Evolutionary conservation across 305 asterid species (phyloP).

Genomic region (Plantago lanceolata): DNA sequence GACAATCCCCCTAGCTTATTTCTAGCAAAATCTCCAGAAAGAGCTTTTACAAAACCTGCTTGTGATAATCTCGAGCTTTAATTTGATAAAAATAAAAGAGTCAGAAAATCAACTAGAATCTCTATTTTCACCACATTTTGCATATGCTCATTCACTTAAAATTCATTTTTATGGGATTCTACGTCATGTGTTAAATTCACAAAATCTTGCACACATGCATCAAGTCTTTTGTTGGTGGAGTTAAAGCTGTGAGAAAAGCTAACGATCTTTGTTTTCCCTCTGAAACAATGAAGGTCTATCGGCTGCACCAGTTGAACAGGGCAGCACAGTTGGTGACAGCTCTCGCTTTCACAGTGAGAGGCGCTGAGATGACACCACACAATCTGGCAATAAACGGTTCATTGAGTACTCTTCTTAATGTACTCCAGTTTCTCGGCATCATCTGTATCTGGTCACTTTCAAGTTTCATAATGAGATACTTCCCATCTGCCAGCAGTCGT

Average conservation of each 20-base stretch:
- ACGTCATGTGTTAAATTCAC: background rate
- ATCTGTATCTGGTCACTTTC: constrained; percentile 89
- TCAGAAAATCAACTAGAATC: background rate
- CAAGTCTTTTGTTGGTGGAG: constrained; percentile 2
- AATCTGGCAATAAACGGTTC: constrained; percentile 81
- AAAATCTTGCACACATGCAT: background rate
- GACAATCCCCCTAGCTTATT: too few relatives aligned
- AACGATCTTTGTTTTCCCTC: constrained; percentile 6
- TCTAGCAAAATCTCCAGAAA: background rate
- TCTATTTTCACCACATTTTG: too few relatives aligned
- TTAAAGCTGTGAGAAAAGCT: constrained; percentile 1
- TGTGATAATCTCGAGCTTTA: background rate
- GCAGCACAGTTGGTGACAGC: constrained; percentile 94
- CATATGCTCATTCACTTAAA: too few relatives aligned
- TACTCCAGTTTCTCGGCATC: constrained; percentile 81
- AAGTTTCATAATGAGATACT: constrained; percentile 74
- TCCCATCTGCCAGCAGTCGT: constrained; percentile 38
- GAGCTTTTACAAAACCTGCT: background rate
- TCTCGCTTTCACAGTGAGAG: constrained; percentile 78
- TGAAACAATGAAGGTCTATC: constrained; percentile 52
- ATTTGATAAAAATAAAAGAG: background rate
- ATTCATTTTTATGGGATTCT: background rate
- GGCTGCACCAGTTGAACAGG: constrained; percentile 91
- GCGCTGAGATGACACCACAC: constrained; percentile 90
- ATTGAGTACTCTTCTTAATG: constrained; percentile 64